A percentile compares a stretch with the other conserved stretches of the same genome.
phyloP scores from a whole-genome alignment of 495 filamentous ascomycete species.

The Pyrenula aspistea region DNA sequence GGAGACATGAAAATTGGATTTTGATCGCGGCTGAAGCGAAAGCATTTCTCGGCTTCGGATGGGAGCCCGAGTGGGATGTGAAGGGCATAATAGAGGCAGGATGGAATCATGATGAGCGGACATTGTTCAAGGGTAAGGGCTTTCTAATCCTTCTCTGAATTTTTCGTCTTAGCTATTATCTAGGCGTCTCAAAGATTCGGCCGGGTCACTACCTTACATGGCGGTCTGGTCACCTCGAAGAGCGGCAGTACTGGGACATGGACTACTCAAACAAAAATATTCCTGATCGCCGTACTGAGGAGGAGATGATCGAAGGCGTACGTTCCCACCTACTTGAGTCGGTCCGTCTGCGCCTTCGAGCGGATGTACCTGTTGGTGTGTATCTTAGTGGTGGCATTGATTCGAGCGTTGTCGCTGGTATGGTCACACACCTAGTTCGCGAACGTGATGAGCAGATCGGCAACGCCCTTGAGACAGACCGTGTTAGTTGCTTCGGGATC shows the following conservation, averaged over 20 bases:
- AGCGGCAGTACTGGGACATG: conserved; percentile 34
- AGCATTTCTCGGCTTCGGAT: conserved; percentile 30
- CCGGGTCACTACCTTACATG: conserved; percentile 22
- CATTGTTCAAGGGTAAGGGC: conserved; percentile 28
- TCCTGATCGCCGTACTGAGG: conserved; percentile 20
- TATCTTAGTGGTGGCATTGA: conserved; percentile 42
- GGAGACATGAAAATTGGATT: conserved; percentile 18
- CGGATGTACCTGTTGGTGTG: conserved; percentile 40
- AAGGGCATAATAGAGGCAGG: conserved; percentile 20
- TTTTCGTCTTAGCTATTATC: background rate
- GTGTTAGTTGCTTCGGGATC: conserved; percentile 31
- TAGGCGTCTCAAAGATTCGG: conserved; percentile 12
- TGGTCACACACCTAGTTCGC: conserved; percentile 32
- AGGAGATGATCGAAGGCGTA: conserved; percentile 33
- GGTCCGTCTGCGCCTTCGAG: conserved; percentile 32
- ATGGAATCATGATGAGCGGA: conserved; percentile 25
- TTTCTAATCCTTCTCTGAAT: background rate
- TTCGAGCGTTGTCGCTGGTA: conserved; percentile 37
- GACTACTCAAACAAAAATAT: conserved; percentile 30
- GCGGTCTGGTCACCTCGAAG: conserved; percentile 13
- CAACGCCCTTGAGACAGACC: conserved; percentile 14
- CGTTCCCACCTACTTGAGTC: conserved; percentile 30
- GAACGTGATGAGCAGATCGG: conserved; percentile 22
- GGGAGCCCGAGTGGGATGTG: conserved; percentile 38
- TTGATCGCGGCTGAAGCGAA: conserved; percentile 33